Conservation (phyloP, 345 rosid species). For the Nephelium lappaceum region DNA sequence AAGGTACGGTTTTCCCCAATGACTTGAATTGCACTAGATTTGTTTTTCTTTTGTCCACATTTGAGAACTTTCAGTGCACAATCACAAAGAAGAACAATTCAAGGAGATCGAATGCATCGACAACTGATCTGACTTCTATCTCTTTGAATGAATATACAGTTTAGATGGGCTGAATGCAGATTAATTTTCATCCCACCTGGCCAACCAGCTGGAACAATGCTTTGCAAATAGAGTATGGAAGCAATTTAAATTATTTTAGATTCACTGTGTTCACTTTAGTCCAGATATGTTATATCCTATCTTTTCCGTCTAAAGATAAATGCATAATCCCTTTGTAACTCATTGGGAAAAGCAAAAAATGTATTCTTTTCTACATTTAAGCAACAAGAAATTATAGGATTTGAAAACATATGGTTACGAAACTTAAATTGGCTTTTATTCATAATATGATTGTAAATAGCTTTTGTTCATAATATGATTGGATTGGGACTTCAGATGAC, state of each 20-base stretch:
- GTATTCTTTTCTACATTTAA: not conserved
- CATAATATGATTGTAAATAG: not conserved
- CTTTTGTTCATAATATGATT: too few species aligned
- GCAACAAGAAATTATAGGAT: not conserved
- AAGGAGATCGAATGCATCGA: not conserved
- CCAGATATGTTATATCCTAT: too few species aligned
- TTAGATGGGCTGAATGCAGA: too few species aligned
- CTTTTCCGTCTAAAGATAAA: not conserved
- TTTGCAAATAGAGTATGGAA: too few species aligned
- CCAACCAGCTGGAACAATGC: too few species aligned
- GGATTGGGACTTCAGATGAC: not conserved
- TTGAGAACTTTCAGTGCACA: not conserved
- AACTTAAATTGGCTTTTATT: not conserved
- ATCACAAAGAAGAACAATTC: not conserved
- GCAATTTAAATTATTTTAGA: too few species aligned
- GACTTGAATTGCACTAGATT: not conserved
- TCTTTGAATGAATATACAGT: too few species aligned
- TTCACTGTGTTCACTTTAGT: too few species aligned
- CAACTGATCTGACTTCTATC: not conserved
- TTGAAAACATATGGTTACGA: not conserved
- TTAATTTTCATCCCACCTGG: too few species aligned
- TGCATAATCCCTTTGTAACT: not conserved
- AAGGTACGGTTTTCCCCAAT: not conserved
- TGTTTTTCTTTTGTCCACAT: not conserved
- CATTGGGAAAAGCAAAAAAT: not conserved